Evolutionary conservation across 345 rosid species (phyloP).

Genomic region (Brassica carinata): DNA sequence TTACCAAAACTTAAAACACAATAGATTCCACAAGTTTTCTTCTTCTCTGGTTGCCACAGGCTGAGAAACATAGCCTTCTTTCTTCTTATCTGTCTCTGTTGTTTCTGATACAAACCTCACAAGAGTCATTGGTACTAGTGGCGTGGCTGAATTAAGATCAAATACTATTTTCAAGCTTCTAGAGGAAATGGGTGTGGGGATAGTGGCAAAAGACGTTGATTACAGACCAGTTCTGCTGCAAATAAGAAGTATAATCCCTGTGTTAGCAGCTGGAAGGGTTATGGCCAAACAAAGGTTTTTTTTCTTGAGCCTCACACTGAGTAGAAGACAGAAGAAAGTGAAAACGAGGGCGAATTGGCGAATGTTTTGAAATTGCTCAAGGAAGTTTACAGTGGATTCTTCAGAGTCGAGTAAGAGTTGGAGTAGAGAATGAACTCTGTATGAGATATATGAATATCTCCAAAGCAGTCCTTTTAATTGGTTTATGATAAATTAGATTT

Average conservation of each 20-base stretch:
- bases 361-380: background rate
- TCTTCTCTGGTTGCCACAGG: conserved; percentile 16
- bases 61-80: conserved; percentile 15
- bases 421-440: background rate
- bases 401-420: background rate
- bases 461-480: background rate
- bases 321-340: background rate
- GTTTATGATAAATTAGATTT: background rate
- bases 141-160: conserved; percentile 51
- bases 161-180: conserved; percentile 65
- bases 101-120: conserved; percentile 10
- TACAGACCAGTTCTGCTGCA: conserved; percentile 55
- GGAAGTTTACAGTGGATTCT: background rate
- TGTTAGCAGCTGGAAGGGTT: conserved; percentile 56
- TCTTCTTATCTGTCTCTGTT: conserved; percentile 4
- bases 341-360: background rate
- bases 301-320: conserved; percentile 49
- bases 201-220: conserved; percentile 28
- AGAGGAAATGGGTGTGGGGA: conserved; percentile 51
- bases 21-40: background rate
- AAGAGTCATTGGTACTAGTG: background rate
- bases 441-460: background rate
- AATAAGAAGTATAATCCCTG: conserved; percentile 71
- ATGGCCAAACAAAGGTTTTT: conserved; percentile 75
- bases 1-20: conserved; percentile 6